phyloP scores from a whole-genome alignment of 2,329 filamentous ascomycete species.

The Cytospora mali region DNA sequence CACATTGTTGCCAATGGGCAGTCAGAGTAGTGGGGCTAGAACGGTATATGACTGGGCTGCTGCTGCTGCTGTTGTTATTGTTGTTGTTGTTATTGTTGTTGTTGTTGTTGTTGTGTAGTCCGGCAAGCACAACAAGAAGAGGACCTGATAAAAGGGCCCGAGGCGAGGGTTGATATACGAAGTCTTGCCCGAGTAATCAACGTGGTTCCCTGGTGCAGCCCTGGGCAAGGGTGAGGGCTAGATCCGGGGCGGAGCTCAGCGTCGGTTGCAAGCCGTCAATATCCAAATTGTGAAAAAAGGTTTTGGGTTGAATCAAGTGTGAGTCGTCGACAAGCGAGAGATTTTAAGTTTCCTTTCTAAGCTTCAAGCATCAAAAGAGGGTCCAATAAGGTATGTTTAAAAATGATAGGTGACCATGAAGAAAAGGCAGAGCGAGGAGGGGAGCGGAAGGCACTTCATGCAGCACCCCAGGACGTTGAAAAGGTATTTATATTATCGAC shows the following conservation, averaged over 20 bases:
- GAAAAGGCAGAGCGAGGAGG: constrained; percentile 17
- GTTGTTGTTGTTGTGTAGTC: background rate
- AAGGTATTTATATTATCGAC: constrained; percentile 22
- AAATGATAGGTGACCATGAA: constrained; percentile 10
- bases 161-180: background rate
- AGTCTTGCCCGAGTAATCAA: no score
- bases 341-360: constrained; percentile 12
- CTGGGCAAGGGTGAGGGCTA: background rate
- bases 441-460: constrained; percentile 19
- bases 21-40: no score
- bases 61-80: background rate
- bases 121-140: background rate
- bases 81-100: background rate
- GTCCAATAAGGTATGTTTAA: constrained; percentile 12
- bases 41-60: background rate
- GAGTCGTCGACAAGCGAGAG: constrained; percentile 11
- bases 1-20: constrained; percentile 20
- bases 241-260: background rate
- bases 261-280: background rate
- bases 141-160: background rate
- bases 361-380: constrained; percentile 22
- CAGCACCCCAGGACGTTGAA: constrained; percentile 19
- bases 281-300: background rate
- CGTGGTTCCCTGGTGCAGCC: background rate
- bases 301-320: constrained; percentile 1